Percentiles rank a stretch among this genome's conserved stretches.
Evolutionary conservation across 495 filamentous ascomycete genomes (phyloP).

Genomic region (Chaetomium fimeti): DNA sequence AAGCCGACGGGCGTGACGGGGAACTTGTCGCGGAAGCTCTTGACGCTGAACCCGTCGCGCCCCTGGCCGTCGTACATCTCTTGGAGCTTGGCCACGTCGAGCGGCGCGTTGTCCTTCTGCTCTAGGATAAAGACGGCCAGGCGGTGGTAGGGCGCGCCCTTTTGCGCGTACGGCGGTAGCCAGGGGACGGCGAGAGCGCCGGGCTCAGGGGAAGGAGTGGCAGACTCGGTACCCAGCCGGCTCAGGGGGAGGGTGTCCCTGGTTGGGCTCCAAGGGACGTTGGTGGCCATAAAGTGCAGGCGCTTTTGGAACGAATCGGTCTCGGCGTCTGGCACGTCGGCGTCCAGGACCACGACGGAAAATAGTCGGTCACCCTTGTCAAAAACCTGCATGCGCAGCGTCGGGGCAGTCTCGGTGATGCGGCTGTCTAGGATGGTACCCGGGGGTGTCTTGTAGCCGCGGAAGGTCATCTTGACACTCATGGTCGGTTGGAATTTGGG

Average conservation of each 20-base stretch:
- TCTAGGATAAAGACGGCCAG: constrained; percentile 78
- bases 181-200: constrained; percentile 71
- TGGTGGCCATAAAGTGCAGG: constrained; percentile 79
- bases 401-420: constrained; percentile 65
- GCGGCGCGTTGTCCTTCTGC: constrained; percentile 60
- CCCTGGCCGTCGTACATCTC: constrained; percentile 42
- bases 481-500: constrained; percentile 74
- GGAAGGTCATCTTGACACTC: constrained; percentile 78
- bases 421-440: constrained; percentile 74
- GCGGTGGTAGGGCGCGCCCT: constrained; percentile 88
- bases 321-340: constrained; percentile 81
- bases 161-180: constrained; percentile 81
- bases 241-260: constrained; percentile 50
- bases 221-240: constrained; percentile 29
- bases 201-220: constrained; percentile 25
- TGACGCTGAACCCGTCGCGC: constrained; percentile 68
- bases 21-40: constrained; percentile 67
- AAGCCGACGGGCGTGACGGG: constrained; percentile 72
- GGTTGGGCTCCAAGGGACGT: constrained; percentile 54
- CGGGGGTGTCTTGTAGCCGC: constrained; percentile 61
- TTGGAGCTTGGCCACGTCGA: constrained; percentile 63
- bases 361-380: constrained; percentile 76
- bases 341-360: constrained; percentile 79
- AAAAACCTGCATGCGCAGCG: constrained; percentile 80
- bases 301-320: constrained; percentile 74